Percentiles rank a stretch among this genome's conserved stretches.
Evolutionary conservation across 2,329 filamentous ascomycete genomes (phyloP).

Genomic region (Madurella fahalii): DNA sequence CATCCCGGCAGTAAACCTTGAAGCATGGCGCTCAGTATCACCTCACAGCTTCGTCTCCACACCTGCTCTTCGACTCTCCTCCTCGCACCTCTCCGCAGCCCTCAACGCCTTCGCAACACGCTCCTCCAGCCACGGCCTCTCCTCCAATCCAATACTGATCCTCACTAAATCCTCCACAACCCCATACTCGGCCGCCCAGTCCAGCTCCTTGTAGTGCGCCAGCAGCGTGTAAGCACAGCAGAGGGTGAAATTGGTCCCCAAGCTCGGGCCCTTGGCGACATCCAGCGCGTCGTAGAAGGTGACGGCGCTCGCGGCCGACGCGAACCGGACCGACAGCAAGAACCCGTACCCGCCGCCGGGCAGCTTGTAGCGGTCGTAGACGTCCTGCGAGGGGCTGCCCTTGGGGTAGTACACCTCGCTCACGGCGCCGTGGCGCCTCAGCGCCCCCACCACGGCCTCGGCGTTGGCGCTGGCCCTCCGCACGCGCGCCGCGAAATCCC

Average conservation of each 20-base stretch:
- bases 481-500: slow-evolving; percentile 15
- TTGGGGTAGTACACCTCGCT: slow-evolving; percentile 21
- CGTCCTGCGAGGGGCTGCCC: slow-evolving; percentile 7
- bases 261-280: slow-evolving; percentile 24
- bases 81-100: slow-evolving; percentile 3
- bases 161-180: slow-evolving; percentile 24
- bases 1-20: not conserved
- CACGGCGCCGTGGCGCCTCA: slow-evolving; percentile 6
- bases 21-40: not conserved
- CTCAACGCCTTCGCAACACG: slow-evolving; percentile 16
- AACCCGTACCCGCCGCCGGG: slow-evolving; percentile 18
- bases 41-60: not conserved
- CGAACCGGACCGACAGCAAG: slow-evolving; percentile 20
- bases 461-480: slow-evolving; percentile 17
- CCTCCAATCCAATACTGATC: slow-evolving; percentile 26
- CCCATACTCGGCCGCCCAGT: slow-evolving; percentile 22
- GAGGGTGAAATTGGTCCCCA: slow-evolving; percentile 25
- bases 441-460: not conserved
- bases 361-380: slow-evolving; percentile 14
- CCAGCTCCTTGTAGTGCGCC: slow-evolving; percentile 23
- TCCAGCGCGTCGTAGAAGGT: slow-evolving; percentile 22
- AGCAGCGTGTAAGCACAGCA: slow-evolving; percentile 24
- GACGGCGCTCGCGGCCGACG: slow-evolving; percentile 1
- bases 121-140: slow-evolving; percentile 15
- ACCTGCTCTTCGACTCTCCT: not conserved